phyloP scores from a whole-genome alignment of 192 early-diverging fungal species.

The Coemansia sp. region DNA sequence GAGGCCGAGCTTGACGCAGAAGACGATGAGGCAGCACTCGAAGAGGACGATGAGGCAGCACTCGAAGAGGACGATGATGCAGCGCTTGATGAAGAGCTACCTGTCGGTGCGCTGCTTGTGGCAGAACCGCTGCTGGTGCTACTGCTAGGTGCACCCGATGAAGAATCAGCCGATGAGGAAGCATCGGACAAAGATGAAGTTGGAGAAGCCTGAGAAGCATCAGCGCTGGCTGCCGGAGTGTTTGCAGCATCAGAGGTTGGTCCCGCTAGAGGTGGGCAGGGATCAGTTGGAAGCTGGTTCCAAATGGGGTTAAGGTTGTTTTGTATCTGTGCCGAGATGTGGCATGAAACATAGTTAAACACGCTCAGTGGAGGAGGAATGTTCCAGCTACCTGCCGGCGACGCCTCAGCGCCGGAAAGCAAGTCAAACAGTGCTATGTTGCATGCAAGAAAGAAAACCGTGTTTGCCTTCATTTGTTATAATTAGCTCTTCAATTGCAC shows the following conservation, averaged over 20 bases:
- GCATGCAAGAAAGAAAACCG: slow-evolving; percentile 17
- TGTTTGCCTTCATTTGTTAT: slow-evolving; percentile 23
- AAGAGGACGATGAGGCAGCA: neutral
- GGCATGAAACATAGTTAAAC: slow-evolving; percentile 24
- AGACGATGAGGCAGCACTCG: neutral
- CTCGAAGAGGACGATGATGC: neutral
- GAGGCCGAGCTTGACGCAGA: slow-evolving; percentile 20
- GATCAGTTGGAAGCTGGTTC: neutral
- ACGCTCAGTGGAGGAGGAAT: slow-evolving; percentile 12
- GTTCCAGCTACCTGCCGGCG: neutral
- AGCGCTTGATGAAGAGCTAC: neutral
- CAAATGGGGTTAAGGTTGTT: slow-evolving; percentile 6
- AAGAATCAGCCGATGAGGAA: neutral
- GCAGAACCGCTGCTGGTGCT: neutral
- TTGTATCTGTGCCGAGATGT: slow-evolving; percentile 7
- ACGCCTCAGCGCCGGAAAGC: slow-evolving; percentile 2
- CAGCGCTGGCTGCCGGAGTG: neutral
- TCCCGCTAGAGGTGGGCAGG: neutral
- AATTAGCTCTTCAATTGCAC: neutral
- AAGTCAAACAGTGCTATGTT: slow-evolving; percentile 18
- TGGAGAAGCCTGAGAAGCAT: neutral
- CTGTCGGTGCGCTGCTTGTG: neutral
- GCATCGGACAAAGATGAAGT: neutral
- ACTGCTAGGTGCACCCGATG: neutral
- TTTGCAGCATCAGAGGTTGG: neutral